phyloP scores from a whole-genome alignment of 192 early-diverging fungal genomes.

The Backusella tuberculispora region DNA sequence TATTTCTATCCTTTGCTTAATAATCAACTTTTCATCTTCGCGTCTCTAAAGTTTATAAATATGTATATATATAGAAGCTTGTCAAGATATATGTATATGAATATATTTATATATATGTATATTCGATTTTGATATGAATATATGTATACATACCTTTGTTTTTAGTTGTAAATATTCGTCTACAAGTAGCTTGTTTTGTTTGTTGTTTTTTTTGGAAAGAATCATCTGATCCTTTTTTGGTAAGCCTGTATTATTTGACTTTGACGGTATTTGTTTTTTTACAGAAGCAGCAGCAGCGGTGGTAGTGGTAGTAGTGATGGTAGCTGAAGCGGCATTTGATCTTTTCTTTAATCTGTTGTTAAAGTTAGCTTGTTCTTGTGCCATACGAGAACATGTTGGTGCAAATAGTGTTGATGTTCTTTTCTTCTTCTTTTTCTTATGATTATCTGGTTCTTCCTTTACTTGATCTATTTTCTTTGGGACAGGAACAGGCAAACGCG shows the following conservation, averaged over 20 bases:
- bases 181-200: neutral
- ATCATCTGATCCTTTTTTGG: conserved; percentile 2
- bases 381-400: conserved; percentile 24
- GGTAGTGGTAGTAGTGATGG: neutral
- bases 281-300: no score
- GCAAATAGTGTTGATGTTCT: conserved; percentile 14
- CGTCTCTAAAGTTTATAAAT: neutral
- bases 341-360: neutral
- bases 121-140: neutral
- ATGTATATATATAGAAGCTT: neutral
- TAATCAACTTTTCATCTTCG: conserved; percentile 1
- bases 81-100: neutral
- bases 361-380: conserved; percentile 20
- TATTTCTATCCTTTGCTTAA: conserved; percentile 6
- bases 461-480: neutral
- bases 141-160: neutral
- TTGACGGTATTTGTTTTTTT: neutral
- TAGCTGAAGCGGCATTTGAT: neutral
- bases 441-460: no score
- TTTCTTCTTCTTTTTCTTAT: conserved; percentile 16
- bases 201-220: neutral
- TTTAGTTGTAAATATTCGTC: neutral
- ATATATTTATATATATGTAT: neutral
- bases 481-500: neutral
- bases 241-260: neutral